These are phyloP conservation scores for Solanum ossicruentum DNA, from an alignment of 257 asterid genomes.

Conservation along the genomic window DNA sequence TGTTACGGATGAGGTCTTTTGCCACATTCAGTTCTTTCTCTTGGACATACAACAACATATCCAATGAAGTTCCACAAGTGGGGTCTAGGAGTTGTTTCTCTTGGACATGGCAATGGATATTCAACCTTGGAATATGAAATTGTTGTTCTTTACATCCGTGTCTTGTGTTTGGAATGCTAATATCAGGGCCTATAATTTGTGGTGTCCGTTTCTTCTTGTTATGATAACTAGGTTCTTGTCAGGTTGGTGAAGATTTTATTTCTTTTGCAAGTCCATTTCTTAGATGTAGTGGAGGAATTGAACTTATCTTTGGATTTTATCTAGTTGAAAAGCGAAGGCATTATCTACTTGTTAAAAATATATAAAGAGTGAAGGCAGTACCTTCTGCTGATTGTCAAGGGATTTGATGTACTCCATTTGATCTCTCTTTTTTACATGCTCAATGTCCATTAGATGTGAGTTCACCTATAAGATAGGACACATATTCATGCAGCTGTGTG, in stretches of 20 bases:
- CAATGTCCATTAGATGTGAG: background rate
- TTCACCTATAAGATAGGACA: background rate
- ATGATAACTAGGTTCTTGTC: background rate
- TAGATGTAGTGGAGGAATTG: background rate
- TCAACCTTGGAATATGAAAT: background rate
- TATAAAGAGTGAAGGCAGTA: background rate
- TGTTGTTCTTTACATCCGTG: background rate
- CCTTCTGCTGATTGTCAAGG: background rate
- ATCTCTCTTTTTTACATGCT: background rate
- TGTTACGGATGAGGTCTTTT: background rate
- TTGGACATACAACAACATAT: background rate
- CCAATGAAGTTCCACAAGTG: no score
- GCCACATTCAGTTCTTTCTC: background rate
- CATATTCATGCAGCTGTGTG: background rate
- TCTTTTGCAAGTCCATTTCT: background rate
- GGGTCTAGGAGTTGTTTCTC: background rate
- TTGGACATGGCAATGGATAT: background rate
- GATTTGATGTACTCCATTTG: background rate
- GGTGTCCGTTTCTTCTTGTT: background rate
- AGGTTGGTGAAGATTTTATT: background rate
- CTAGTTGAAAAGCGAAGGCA: background rate
- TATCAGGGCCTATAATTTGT: background rate
- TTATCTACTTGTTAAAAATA: background rate
- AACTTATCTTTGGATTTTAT: background rate
- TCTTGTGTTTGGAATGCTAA: background rate